Base-by-base conservation (phyloP, 352 stramenopile genomes). In the Globisporangium paroecandrum region DNA sequence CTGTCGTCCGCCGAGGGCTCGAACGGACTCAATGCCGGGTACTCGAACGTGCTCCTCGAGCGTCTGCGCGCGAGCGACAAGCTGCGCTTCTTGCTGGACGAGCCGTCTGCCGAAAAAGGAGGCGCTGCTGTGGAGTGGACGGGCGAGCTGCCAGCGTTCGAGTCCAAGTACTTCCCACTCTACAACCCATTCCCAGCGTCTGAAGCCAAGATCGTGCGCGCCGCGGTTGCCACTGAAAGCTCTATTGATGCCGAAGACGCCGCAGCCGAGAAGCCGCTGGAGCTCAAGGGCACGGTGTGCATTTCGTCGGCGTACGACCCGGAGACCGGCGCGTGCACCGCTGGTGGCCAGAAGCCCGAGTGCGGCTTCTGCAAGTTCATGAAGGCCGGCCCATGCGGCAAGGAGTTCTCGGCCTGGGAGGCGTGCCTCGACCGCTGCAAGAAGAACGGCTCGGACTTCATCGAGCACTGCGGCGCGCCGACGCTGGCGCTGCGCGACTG, bases 321-420 rank as follows among this genome's bases (percentile, higher is more conserved):
- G 1, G 69, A 75, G 34, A 80, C 70, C 9, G 79, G 80, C 20
- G 59, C 75, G 64, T 95, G 87, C 65, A 46, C 71, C n/a, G 70
- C 71, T 1, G 75, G 69, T n/a, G 34, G 57, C 9, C 64, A 75
- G 54, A 94, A 96, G 70, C 75, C 85, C 38, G 89, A 96, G 75
- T 96, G 89, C 65, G 88, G 87, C 64, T 96, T 94, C 66, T 96
- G 89, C 74, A 93, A 94, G 73, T 96, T 96, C 72, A 96, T 96
- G 87, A 95, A 95, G 76, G 87, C 85, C 25, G 89, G 89, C 0
- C 89, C 89, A 58, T 96, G 89, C 65, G 88, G 86, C 55, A 72
- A 72, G 34, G 74, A 91, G 70, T 96, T 96, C 69, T 84, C 78
- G 47, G 77, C 82, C 34, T 96, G 89, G 89, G 87, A 96, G 70